A percentile compares a stretch with the other conserved stretches of the same genome.
Evolutionary conservation across 768 basidiomycete species (phyloP).

Genomic region (Suillus occidentalis): DNA sequence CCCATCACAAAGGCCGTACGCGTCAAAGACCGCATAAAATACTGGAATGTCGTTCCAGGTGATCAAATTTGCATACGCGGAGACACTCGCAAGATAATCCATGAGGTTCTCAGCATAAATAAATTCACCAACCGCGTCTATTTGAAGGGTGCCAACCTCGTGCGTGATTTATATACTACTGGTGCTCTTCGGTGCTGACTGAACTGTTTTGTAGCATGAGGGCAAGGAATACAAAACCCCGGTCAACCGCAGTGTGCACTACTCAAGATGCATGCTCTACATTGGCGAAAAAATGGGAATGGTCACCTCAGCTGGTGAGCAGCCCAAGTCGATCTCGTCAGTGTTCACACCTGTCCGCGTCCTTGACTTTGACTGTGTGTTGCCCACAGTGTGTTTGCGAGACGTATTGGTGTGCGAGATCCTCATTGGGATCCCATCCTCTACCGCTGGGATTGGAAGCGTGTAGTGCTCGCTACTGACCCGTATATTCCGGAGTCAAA

Average conservation of each 20-base stretch:
- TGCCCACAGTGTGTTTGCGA: constrained; percentile 68
- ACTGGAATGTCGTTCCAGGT: constrained; percentile 87
- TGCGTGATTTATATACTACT: constrained; percentile 20
- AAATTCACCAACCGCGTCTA: constrained; percentile 67
- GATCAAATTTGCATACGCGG: constrained; percentile 74
- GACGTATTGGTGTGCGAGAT: constrained; percentile 60
- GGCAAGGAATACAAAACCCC: constrained; percentile 23
- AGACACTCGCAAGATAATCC: constrained; percentile 56
- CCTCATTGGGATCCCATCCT: constrained; percentile 58
- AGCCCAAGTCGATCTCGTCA: constrained; percentile 45
- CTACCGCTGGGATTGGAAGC: constrained; percentile 68
- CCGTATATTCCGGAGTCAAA: constrained; percentile 52
- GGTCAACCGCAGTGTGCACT: constrained; percentile 51
- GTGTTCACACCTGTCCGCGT: constrained; percentile 22
- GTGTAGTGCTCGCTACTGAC: constrained; percentile 64
- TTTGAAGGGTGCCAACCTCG: constrained; percentile 43
- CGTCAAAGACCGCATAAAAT: constrained; percentile 71
- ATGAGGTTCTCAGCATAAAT: constrained; percentile 75
- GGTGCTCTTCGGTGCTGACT: constrained; percentile 5
- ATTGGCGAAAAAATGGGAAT: constrained; percentile 66
- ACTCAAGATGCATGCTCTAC: constrained; percentile 79
- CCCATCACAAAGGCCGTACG: constrained; percentile 51
- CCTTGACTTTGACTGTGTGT: constrained; percentile 1
- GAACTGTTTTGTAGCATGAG: constrained; percentile 14
- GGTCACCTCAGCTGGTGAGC: constrained; percentile 36